These are phyloP conservation scores for Aspergillus biplanus DNA, from an alignment of 495 filamentous ascomycete genomes.

Conservation along the genomic window DNA sequence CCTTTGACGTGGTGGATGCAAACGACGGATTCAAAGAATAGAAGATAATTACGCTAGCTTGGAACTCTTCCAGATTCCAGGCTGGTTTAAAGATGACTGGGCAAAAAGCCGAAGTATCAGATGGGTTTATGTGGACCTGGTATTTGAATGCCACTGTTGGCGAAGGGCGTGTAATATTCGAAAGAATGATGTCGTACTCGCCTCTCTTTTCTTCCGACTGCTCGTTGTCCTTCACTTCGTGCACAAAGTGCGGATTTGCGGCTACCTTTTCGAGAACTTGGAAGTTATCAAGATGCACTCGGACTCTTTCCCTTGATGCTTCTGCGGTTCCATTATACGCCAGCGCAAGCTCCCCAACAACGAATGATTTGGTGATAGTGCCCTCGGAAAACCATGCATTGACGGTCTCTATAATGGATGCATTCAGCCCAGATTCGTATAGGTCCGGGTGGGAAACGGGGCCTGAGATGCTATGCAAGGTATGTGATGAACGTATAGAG, in stretches of 20 bases:
- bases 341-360: slow-evolving; percentile 90
- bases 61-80: slow-evolving; percentile 83
- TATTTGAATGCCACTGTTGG: slow-evolving; percentile 89
- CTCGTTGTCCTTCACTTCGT: slow-evolving; percentile 50
- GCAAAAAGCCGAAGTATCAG: slow-evolving; percentile 64
- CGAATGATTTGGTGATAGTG: slow-evolving; percentile 66
- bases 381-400: slow-evolving; percentile 82
- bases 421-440: slow-evolving; percentile 78
- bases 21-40: slow-evolving; percentile 85
- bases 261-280: slow-evolving; percentile 89
- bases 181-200: slow-evolving; percentile 76
- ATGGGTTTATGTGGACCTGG: slow-evolving; percentile 77
- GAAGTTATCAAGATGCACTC: slow-evolving; percentile 89
- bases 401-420: slow-evolving; percentile 90
- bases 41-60: slow-evolving; percentile 79
- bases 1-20: slow-evolving; percentile 36
- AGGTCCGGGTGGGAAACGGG: slow-evolving; percentile 80
- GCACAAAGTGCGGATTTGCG: slow-evolving; percentile 88
- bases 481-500: slow-evolving; percentile 87
- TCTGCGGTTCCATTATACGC: slow-evolving; percentile 70
- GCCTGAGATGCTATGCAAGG: slow-evolving; percentile 63
- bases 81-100: slow-evolving; percentile 78
- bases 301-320: slow-evolving; percentile 52
- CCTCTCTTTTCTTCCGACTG: slow-evolving; percentile 65
- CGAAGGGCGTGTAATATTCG: slow-evolving; percentile 67